phyloP scores from a whole-genome alignment of 345 rosid genomes.

The Eucalyptus tenuipes region DNA sequence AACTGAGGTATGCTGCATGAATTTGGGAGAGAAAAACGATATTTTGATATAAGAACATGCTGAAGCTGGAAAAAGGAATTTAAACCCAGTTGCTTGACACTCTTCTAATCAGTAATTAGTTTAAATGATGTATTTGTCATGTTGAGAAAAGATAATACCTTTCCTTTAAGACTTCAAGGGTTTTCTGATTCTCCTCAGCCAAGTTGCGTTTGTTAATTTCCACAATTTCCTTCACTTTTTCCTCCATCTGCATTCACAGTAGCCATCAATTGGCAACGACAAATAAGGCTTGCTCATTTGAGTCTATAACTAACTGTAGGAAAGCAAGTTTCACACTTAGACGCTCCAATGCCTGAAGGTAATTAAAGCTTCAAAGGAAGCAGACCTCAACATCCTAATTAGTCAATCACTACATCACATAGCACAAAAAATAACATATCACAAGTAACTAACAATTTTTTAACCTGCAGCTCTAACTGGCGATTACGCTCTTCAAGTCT shows the following conservation, averaged over 20 bases:
- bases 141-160: slow-evolving; percentile 29
- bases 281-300: background rate
- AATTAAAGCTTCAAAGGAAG: background rate
- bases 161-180: slow-evolving; percentile 80
- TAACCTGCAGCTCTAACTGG: slow-evolving; percentile 95
- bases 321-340: background rate
- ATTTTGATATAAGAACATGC: background rate
- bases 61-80: background rate
- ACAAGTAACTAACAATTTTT: background rate
- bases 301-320: background rate
- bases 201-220: slow-evolving; percentile 94
- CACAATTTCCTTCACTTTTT: slow-evolving; percentile 95
- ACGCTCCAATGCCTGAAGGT: background rate
- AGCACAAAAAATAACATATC: background rate
- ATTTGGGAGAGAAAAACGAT: background rate
- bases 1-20: background rate
- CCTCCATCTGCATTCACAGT: slow-evolving; percentile 71
- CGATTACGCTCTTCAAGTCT: slow-evolving; percentile 97
- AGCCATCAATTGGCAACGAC: background rate
- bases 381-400: background rate
- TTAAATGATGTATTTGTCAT: background rate
- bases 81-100: background rate
- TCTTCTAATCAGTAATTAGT: background rate
- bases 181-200: slow-evolving; percentile 98
- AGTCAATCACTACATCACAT: background rate